Conservation (phyloP, 805 yeast species). For the Lachancea sp. region DNA sequence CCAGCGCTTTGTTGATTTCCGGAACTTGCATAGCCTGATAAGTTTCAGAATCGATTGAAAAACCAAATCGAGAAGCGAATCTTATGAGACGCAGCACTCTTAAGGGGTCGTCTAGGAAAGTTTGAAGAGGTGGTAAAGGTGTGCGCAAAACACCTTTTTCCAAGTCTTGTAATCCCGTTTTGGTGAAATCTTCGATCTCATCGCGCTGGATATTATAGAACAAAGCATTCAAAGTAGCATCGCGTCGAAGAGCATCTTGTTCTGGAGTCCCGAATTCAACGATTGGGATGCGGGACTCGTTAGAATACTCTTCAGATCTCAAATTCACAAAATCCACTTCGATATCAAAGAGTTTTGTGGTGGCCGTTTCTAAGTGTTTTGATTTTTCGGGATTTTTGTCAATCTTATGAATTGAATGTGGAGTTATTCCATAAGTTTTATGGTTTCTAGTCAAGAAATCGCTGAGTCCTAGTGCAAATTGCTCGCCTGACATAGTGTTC, state of each 20-base stretch:
- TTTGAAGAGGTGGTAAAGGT: constrained; percentile 77
- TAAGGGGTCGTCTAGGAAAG: constrained; percentile 91
- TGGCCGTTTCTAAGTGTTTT: constrained; percentile 94
- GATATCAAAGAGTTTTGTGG: constrained; percentile 75
- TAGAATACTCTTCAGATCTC: constrained; percentile 79
- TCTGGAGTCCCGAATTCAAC: constrained; percentile 82
- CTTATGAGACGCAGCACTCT: constrained; percentile 80
- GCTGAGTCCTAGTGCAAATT: constrained; percentile 65
- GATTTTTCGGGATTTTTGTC: constrained; percentile 92
- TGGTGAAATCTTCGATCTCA: constrained; percentile 80
- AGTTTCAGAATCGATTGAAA: constrained; percentile 54
- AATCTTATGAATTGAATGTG: constrained; percentile 62
- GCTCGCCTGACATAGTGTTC: constrained; percentile 76
- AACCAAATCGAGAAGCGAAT: constrained; percentile 75
- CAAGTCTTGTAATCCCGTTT: constrained; percentile 67
- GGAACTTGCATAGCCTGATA: constrained; percentile 56
- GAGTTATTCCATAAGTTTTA: constrained; percentile 26
- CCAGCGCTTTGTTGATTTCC: constrained; percentile 52
- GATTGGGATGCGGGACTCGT: constrained; percentile 78
- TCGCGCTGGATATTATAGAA: constrained; percentile 72
- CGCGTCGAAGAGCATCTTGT: constrained; percentile 88
- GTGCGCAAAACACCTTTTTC: constrained; percentile 68
- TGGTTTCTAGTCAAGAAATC: constrained; percentile 39
- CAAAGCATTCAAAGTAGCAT: constrained; percentile 89
- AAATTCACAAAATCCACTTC: constrained; percentile 92